These are phyloP conservation scores for Eutrema japonicum DNA, from an alignment of 345 rosid genomes.

Conservation along the genomic window DNA sequence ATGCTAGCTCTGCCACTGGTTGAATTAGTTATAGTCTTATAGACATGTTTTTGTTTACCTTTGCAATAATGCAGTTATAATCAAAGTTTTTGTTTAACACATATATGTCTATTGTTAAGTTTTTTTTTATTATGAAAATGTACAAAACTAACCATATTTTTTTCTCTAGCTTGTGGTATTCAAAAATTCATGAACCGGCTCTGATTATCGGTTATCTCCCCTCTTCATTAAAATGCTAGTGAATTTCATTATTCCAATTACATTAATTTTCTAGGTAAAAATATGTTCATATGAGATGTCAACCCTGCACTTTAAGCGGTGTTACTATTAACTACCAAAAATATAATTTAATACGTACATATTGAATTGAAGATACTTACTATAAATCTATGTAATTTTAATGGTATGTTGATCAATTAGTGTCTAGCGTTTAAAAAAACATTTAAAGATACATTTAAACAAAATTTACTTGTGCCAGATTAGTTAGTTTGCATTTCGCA, in stretches of 20 bases:
- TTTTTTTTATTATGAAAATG: too few species aligned
- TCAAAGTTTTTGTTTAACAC: too few species aligned
- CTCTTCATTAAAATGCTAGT: conserved; percentile 23
- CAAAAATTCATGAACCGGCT: too few species aligned
- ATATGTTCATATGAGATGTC: conserved; percentile 27
- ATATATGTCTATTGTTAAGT: too few species aligned
- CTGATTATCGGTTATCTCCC: conserved; percentile 29
- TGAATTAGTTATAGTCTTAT: too few species aligned
- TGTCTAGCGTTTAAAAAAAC: background rate
- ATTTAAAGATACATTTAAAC: background rate
- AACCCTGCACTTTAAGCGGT: conserved; percentile 34
- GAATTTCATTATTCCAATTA: background rate
- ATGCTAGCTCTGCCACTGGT: too few species aligned
- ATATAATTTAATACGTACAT: background rate
- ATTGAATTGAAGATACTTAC: background rate
- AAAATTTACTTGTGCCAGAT: background rate
- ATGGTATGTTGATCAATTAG: background rate
- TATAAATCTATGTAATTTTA: background rate
- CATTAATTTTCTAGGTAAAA: conserved; percentile 3
- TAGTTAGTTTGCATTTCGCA: conserved; percentile 2
- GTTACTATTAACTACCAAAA: background rate
- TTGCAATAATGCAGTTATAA: too few species aligned
- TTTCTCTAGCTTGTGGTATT: too few species aligned
- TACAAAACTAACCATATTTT: too few species aligned
- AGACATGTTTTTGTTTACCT: too few species aligned